Percentiles rank a stretch among this genome's conserved stretches.
Evolutionary conservation across 2,329 filamentous ascomycete species (phyloP).

Genomic region (Fusarium sp.): DNA sequence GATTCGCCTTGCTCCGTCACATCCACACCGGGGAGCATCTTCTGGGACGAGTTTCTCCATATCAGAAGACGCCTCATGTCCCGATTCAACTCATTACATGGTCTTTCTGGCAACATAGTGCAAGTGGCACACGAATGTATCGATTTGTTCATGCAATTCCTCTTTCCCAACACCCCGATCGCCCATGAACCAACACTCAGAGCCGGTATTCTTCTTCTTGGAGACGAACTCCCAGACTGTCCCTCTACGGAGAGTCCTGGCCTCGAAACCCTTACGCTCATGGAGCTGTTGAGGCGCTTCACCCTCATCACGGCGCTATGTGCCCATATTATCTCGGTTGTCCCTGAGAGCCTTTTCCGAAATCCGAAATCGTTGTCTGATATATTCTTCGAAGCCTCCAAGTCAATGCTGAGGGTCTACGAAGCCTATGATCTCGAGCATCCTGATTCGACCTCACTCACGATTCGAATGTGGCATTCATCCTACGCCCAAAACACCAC

Average conservation of each 20-base stretch:
- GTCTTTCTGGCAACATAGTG: background rate
- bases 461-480: slow-evolving; percentile 2
- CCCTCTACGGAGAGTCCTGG: background rate
- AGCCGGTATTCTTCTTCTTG: background rate
- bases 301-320: background rate
- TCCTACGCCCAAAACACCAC: background rate
- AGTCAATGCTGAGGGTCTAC: background rate
- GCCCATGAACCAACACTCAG: background rate
- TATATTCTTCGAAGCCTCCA: background rate
- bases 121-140: background rate
- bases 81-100: background rate
- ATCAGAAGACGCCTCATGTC: background rate
- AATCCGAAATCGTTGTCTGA: background rate
- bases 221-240: background rate
- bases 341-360: background rate
- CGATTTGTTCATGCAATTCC: background rate
- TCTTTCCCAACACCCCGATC: background rate
- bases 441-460: background rate
- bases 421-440: background rate
- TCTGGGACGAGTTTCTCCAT: background rate
- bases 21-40: background rate
- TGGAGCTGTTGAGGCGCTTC: background rate
- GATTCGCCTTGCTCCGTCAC: background rate
- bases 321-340: background rate
- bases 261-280: background rate